A percentile compares a stretch with the other conserved stretches of the same genome.
Conservation (phyloP, 306 rosid species). For the Lathyrus sativus region DNA sequence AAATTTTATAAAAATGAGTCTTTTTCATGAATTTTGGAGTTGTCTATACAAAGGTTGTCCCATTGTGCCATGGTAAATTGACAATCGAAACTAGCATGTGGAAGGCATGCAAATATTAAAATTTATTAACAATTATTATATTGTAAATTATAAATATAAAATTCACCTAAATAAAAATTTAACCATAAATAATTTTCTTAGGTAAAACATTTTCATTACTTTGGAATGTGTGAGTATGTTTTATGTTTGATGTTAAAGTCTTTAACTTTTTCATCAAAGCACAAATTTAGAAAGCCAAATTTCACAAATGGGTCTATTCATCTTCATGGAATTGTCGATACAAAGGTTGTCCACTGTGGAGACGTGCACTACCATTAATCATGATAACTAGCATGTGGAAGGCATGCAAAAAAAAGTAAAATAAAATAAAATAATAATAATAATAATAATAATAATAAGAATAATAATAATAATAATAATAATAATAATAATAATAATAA, state of each 20-base stretch:
- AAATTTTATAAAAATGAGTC: neutral
- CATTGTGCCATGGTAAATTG: neutral
- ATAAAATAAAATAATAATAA: no score
- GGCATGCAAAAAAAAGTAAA: no score
- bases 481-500: no score
- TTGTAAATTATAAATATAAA: neutral
- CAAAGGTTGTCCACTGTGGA: neutral
- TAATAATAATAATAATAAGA: no score
- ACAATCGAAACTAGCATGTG: neutral
- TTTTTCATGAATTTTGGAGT: neutral
- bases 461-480: no score
- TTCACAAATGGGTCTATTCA: neutral
- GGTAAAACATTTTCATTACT: neutral
- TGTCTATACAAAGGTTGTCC: neutral
- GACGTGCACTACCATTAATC: neutral
- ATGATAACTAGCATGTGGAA: neutral
- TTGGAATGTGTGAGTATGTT: neutral
- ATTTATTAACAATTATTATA: neutral
- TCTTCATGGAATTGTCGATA: neutral
- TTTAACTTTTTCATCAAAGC: neutral
- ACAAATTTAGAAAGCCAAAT: neutral
- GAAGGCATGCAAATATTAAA: neutral
- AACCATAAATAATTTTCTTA: neutral
- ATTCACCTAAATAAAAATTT: neutral
- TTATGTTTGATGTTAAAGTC: neutral